Evolutionary conservation across 176 grass and related monocot genomes (phyloP).

Genomic region (Olyra latifolia): DNA sequence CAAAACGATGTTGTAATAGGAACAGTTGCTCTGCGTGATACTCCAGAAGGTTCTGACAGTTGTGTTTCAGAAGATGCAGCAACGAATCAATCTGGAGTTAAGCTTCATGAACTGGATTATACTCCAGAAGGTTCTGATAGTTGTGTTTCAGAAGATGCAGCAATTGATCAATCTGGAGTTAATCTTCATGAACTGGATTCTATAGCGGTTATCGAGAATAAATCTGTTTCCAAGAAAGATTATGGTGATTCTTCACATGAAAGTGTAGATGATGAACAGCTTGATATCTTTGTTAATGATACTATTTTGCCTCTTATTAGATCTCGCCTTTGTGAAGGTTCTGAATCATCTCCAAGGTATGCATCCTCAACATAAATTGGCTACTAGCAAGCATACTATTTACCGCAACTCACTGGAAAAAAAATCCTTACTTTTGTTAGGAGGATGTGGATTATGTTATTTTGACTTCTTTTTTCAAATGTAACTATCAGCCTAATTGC

Average conservation of each 20-base stretch:
- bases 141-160: slow-evolving; percentile 37
- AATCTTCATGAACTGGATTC: slow-evolving; percentile 17
- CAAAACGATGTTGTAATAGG: slow-evolving; percentile 16
- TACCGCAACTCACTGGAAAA: not conserved
- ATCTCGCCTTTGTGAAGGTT: slow-evolving; percentile 60
- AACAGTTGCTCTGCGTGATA: slow-evolving; percentile 19
- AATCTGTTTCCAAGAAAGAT: slow-evolving; percentile 1
- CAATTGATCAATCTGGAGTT: slow-evolving; percentile 30
- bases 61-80: slow-evolving; percentile 35
- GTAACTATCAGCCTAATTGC: slow-evolving; percentile 8
- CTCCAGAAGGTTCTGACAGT: slow-evolving; percentile 24
- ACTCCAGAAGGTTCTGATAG: slow-evolving; percentile 18
- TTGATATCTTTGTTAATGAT: slow-evolving; percentile 49
- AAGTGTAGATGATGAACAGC: slow-evolving; percentile 43
- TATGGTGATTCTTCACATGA: slow-evolving; percentile 38
- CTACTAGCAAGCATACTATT: not conserved
- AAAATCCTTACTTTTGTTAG: not conserved
- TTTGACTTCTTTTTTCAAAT: slow-evolving; percentile 12
- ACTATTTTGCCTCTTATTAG: slow-evolving; percentile 78
- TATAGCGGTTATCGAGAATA: not conserved
- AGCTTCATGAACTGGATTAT: slow-evolving; percentile 1
- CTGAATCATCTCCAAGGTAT: slow-evolving; percentile 85
- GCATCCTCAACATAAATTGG: slow-evolving; percentile 25
- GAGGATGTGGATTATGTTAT: not conserved
- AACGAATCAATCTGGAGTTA: slow-evolving; percentile 30